Base-by-base conservation (phyloP, 2,329 filamentous ascomycete species). In the Calonectria pseudoreteaudii region DNA sequence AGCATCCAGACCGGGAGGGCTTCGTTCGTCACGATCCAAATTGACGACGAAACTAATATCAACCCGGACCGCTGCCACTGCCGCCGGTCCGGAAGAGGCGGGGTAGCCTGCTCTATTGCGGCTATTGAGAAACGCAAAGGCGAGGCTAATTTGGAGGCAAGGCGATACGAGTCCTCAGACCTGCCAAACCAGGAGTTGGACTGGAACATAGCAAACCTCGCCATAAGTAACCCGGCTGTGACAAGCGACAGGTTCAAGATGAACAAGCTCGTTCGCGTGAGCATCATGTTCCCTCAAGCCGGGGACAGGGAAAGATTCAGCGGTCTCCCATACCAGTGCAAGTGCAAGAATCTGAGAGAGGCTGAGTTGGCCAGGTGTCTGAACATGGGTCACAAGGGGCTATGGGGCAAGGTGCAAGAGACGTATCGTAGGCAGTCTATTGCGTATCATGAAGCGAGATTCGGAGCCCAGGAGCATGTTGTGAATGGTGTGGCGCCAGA, bases 41-140 rank as follows among this genome's bases (percentile, higher is more conserved):
- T 85, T 18, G 83, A 84, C 44, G 79, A 83, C 16, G 77, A 81
- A 14, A 83, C 81, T 10, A 75, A 78, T 9, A 77, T 84, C 62
- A 84, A 86, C 49, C 81, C 82, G 1, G 80, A 84, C 30, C 79
- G 80, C 7, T 85, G 83, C 72, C 80, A 83, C 30, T 86, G 85
- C 66, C 79, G 80, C 13, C 76, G 77, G 31, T 78, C 81, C 0
- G 79, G 77, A 16, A 73, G 62, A 31, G 79, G 80, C n/a, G 81
- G 81, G 0, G 74, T 77, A 41, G 66, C 68, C 6, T 81, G 80
- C 11, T 70, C 74, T 8, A 75, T 81, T 18, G 78, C 77, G 0
- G 73, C 79, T 11, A 79, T 84, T 8, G 82, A 84, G 70, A 77
- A 78, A 70, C 73, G 71, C 4, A 78, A 79, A n/a, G 83, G 83